A percentile compares a stretch with the other conserved stretches of the same genome.
These are phyloP conservation scores for Lathyrus oleraceus DNA, from an alignment of 306 rosid species.

Conservation along the genomic window DNA sequence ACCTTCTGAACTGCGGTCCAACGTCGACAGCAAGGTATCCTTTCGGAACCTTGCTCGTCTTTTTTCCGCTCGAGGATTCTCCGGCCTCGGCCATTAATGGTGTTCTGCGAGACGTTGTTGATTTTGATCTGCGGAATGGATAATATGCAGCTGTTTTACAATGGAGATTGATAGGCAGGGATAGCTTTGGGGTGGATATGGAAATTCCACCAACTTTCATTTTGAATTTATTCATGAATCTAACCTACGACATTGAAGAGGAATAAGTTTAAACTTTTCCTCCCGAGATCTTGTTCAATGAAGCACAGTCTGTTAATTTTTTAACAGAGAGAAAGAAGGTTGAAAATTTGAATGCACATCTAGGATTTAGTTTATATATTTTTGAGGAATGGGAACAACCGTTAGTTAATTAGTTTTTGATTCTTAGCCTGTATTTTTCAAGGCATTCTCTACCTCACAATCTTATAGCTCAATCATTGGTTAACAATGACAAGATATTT, in stretches of 20 bases:
- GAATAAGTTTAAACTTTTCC: constrained; percentile 25
- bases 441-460: neutral
- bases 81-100: constrained; percentile 25
- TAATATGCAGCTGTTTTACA: neutral
- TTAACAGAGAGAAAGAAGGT: neutral
- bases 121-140: neutral
- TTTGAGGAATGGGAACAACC: neutral
- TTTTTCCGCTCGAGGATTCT: constrained; percentile 19
- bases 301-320: neutral
- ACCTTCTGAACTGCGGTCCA: constrained; percentile 48
- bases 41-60: constrained; percentile 37
- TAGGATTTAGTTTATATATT: neutral
- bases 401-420: neutral
- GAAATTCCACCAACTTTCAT: constrained; percentile 15
- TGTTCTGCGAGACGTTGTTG: neutral
- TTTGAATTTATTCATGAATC: neutral
- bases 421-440: neutral
- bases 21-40: constrained; percentile 61
- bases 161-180: neutral
- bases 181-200: neutral
- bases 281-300: neutral
- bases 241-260: neutral
- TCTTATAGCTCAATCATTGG: neutral
- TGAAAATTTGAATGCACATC: neutral
- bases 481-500: no score